phyloP scores from a whole-genome alignment of 306 rosid genomes.

The Leucaena leucocephala region DNA sequence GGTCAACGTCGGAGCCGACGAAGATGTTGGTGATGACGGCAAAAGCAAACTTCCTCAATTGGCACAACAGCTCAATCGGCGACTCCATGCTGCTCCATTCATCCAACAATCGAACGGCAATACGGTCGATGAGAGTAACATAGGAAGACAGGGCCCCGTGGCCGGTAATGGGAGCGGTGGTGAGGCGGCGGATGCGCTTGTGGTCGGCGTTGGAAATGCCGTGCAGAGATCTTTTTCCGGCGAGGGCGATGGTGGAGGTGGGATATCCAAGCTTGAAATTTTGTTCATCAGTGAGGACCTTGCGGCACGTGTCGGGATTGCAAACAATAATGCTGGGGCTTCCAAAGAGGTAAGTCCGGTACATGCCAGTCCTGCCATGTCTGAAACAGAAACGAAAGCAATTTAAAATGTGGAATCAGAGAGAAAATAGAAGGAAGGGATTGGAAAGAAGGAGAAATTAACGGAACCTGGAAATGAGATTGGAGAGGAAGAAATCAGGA shows the following conservation, averaged over 20 bases:
- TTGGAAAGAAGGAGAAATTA: background rate
- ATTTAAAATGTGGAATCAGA: background rate
- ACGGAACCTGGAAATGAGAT: constrained; percentile 43
- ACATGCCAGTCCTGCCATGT: constrained; percentile 48
- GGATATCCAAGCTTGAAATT: constrained; percentile 49
- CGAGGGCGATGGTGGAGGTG: constrained; percentile 38
- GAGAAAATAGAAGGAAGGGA: background rate
- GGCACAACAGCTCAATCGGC: constrained; percentile 54
- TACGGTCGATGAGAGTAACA: constrained; percentile 43
- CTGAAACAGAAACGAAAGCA: constrained; percentile 13
- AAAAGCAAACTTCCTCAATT: constrained; percentile 67
- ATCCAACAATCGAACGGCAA: constrained; percentile 34
- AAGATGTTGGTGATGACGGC: constrained; percentile 59
- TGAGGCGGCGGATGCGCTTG: constrained; percentile 71
- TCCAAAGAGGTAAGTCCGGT: constrained; percentile 41
- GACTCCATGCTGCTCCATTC: constrained; percentile 34
- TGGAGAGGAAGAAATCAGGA: constrained; percentile 47
- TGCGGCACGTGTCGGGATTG: constrained; percentile 47
- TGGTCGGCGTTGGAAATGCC: constrained; percentile 53
- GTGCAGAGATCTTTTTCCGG: constrained; percentile 51
- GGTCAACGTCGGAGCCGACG: constrained; percentile 45
- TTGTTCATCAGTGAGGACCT: constrained; percentile 42
- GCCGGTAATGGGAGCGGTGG: constrained; percentile 61
- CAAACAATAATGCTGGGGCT: constrained; percentile 50
- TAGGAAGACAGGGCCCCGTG: constrained; percentile 56